Conservation (phyloP, 176 grass and related monocot genomes). For the Eleusine indica region DNA sequence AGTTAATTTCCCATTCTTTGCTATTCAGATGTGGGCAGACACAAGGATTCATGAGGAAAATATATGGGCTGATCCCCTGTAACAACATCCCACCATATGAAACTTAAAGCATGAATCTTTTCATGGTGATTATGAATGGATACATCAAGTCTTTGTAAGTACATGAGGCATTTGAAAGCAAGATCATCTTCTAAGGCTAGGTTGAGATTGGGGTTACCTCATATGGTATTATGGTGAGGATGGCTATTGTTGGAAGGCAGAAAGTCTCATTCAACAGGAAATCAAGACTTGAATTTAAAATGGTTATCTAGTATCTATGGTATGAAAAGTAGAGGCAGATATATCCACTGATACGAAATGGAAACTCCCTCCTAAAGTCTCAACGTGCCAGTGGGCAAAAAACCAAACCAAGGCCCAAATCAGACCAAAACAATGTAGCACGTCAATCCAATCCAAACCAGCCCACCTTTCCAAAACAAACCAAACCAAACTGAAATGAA, state of each 20-base stretch:
- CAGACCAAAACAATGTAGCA: too few species aligned
- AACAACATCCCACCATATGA: neutral
- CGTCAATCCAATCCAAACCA: too few species aligned
- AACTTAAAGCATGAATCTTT: conserved; percentile 6
- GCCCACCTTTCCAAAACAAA: too few species aligned
- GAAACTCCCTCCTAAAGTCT: neutral
- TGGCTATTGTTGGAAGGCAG: neutral
- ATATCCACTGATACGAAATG: neutral
- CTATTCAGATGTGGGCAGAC: neutral
- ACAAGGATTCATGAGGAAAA: neutral
- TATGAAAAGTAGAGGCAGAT: neutral
- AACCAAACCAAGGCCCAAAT: too few species aligned
- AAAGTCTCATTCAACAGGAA: conserved; percentile 1
- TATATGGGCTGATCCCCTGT: conserved; percentile 16
- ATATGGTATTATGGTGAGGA: neutral
- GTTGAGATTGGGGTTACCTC: neutral
- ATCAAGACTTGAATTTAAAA: neutral
- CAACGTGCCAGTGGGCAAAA: too few species aligned
- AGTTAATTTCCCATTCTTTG: neutral
- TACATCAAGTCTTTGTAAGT: neutral
- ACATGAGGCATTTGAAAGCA: conserved; percentile 15
- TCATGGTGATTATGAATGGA: neutral
- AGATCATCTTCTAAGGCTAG: conserved; percentile 7
- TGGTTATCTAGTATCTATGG: neutral
- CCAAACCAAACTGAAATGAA: too few species aligned